phyloP scores from a whole-genome alignment of 2,329 filamentous ascomycete species.

The Fusarium sp. region DNA sequence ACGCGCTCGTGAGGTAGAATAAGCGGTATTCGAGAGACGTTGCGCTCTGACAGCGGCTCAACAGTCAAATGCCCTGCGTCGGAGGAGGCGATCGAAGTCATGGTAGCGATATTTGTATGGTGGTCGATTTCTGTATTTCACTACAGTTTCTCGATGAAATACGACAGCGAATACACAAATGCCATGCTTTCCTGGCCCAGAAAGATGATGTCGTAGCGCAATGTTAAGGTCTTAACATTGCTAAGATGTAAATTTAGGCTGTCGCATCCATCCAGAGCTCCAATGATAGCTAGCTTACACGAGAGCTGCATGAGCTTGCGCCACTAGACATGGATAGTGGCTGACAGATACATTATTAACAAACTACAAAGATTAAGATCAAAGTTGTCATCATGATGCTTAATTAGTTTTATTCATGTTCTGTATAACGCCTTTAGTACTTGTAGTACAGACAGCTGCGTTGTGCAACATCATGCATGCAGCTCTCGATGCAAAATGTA shows the following conservation, averaged over 20 bases:
- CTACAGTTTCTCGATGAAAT: conserved; percentile 11
- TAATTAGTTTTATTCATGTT: conserved; percentile 18
- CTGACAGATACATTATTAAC: conserved; percentile 32
- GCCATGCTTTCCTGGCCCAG: conserved; percentile 30
- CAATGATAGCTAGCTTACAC: conserved; percentile 19
- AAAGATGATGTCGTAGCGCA: conserved; percentile 14
- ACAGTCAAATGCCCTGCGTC: conserved; percentile 44
- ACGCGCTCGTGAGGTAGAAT: conserved; percentile 78
- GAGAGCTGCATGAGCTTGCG: conserved; percentile 37
- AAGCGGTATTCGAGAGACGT: conserved; percentile 64
- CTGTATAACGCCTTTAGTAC: conserved; percentile 5
- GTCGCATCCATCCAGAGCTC: background rate
- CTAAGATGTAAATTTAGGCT: conserved; percentile 27
- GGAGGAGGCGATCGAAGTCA: conserved; percentile 48
- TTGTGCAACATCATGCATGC: conserved; percentile 1
- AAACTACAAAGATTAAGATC: background rate
- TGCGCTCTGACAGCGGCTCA: conserved; percentile 50
- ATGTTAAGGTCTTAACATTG: conserved; percentile 2
- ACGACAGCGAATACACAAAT: conserved; percentile 22
- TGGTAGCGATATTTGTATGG: conserved; percentile 1
- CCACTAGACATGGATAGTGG: conserved; percentile 30
- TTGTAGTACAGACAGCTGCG: background rate
- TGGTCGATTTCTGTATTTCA: background rate
- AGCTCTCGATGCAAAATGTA: background rate
- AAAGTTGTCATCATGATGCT: background rate